Percentiles rank a stretch among this genome's conserved stretches.
These are phyloP conservation scores for Pleurostoma richardsiae DNA, from an alignment of 2,329 filamentous ascomycete species.

Conservation along the genomic window DNA sequence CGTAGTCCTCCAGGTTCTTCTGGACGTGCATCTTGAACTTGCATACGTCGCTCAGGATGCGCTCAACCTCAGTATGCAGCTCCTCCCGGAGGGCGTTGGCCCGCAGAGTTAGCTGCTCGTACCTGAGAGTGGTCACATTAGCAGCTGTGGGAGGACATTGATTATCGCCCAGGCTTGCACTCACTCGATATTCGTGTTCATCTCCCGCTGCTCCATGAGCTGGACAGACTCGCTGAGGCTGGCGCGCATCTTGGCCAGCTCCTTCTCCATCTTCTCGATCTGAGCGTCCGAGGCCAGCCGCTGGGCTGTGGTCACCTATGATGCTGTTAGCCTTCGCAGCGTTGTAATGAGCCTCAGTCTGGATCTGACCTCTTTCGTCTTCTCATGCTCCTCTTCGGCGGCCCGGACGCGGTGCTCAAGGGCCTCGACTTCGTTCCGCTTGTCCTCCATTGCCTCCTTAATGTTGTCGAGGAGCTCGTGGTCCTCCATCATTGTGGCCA, in stretches of 20 bases:
- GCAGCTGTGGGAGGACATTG: neutral
- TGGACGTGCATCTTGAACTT: constrained; percentile 98
- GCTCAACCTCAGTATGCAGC: constrained; percentile 94
- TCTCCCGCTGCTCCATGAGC: constrained; percentile 88
- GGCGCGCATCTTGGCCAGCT: constrained; percentile 87
- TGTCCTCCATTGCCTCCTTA: constrained; percentile 95
- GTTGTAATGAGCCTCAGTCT: too few relatives aligned
- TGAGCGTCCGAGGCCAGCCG: constrained; percentile 87
- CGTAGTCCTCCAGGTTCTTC: constrained; percentile 87
- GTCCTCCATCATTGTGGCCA: constrained; percentile 91
- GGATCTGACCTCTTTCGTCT: constrained; percentile 67
- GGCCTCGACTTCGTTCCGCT: constrained; percentile 85
- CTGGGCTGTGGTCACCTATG: constrained; percentile 67
- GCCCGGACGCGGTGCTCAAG: constrained; percentile 83
- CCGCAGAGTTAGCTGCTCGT: constrained; percentile 84
- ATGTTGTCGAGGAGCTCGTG: constrained; percentile 91
- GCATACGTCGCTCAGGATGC: constrained; percentile 94
- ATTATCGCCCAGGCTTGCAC: constrained; percentile 22
- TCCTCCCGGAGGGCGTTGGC: constrained; percentile 87
- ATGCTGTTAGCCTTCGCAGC: neutral
- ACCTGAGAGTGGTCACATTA: constrained; percentile 43
- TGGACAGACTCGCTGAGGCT: constrained; percentile 82
- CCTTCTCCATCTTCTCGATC: constrained; percentile 98
- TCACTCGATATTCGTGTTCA: constrained; percentile 93
- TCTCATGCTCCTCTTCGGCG: constrained; percentile 90